Conservation (phyloP, 352 stramenopile genomes). For the Globisporangium orthogonon region DNA sequence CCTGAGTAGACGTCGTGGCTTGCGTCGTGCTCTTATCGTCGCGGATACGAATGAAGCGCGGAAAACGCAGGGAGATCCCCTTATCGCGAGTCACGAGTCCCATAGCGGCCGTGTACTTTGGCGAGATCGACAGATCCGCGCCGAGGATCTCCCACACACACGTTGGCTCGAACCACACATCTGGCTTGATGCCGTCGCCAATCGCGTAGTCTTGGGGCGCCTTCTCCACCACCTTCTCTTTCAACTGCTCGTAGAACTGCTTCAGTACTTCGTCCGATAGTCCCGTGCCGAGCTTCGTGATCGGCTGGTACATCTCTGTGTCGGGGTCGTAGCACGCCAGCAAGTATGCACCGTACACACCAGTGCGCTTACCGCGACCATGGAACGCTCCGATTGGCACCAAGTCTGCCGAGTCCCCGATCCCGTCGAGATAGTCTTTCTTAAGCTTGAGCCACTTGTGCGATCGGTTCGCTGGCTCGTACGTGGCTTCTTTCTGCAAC, state of each 20-base stretch:
- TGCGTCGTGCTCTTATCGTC: slow-evolving; percentile 97
- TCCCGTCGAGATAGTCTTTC: slow-evolving; percentile 98
- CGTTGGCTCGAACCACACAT: slow-evolving; percentile 95
- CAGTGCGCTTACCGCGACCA: slow-evolving; percentile 93
- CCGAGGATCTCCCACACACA: slow-evolving; percentile 99
- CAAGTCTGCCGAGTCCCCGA: slow-evolving; percentile 97
- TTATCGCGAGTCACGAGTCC: slow-evolving; percentile 87
- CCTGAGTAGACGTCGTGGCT: slow-evolving; percentile 93
- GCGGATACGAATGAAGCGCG: slow-evolving; percentile 95
- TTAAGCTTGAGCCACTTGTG: slow-evolving; percentile 99
- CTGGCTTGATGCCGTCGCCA: slow-evolving; percentile 82
- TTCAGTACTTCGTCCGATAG: slow-evolving; percentile 98
- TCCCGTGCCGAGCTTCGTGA: slow-evolving; percentile 98
- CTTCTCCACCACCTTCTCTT: slow-evolving; percentile 74
- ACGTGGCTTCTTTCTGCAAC: slow-evolving; percentile 94
- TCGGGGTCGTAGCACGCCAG: slow-evolving; percentile 98
- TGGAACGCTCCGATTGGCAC: slow-evolving; percentile 98
- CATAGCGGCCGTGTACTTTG: slow-evolving; percentile 95
- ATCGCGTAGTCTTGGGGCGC: slow-evolving; percentile 92
- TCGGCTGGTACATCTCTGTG: slow-evolving; percentile 96
- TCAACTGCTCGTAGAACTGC: slow-evolving; percentile 79
- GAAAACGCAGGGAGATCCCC: slow-evolving; percentile 98
- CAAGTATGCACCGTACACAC: slow-evolving; percentile 97
- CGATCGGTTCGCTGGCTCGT: slow-evolving; percentile 96
- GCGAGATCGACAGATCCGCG: slow-evolving; percentile 97